These are phyloP conservation scores for Erysimum pusillum DNA, from an alignment of 441 rosid species.

Conservation along the genomic window DNA sequence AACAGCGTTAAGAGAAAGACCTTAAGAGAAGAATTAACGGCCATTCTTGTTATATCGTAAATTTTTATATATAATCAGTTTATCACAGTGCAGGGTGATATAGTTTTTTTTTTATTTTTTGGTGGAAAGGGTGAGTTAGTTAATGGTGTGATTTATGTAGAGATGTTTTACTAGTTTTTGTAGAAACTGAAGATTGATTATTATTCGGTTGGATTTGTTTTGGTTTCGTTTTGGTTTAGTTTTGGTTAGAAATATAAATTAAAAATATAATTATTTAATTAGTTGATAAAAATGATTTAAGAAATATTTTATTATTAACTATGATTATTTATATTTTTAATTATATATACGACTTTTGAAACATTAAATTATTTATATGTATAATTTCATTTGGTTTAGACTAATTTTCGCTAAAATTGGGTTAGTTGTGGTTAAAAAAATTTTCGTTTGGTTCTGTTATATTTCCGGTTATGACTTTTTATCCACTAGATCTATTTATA, in stretches of 20 bases:
- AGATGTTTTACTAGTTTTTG: background rate
- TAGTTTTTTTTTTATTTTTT: too few relatives aligned
- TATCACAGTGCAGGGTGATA: background rate
- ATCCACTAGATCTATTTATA: background rate
- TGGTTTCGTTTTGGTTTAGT: too few relatives aligned
- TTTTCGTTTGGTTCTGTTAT: background rate
- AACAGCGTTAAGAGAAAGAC: background rate
- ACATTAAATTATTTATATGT: too few relatives aligned
- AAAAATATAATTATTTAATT: background rate
- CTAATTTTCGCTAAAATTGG: background rate
- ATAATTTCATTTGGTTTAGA: background rate
- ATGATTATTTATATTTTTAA: background rate
- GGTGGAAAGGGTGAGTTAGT: too few relatives aligned
- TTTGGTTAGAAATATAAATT: background rate
- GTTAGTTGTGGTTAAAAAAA: background rate
- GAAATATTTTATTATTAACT: background rate
- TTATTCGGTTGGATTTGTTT: background rate
- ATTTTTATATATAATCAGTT: background rate
- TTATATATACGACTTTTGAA: background rate
- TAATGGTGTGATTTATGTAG: background rate
- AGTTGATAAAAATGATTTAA: too few relatives aligned
- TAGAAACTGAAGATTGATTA: background rate
- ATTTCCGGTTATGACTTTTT: background rate
- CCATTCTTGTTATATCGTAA: background rate
- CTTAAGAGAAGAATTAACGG: background rate